phyloP scores from a whole-genome alignment of 768 basidiomycete species.

The Gymnopilus junonius region DNA sequence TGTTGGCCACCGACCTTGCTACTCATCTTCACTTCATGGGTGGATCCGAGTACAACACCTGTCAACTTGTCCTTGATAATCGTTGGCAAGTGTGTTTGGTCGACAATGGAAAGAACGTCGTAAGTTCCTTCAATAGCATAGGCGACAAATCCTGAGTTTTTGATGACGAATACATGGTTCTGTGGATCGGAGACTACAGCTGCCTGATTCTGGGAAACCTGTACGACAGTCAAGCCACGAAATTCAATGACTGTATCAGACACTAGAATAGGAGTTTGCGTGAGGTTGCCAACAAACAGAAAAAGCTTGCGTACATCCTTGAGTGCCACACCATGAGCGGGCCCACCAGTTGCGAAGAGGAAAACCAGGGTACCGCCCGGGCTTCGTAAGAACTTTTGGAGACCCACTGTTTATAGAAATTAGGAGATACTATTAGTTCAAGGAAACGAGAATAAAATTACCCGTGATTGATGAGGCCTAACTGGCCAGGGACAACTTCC shows the following conservation, averaged over 20 bases:
- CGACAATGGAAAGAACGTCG: constrained; percentile 78
- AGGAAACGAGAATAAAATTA: constrained; percentile 13
- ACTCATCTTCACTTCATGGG: constrained; percentile 81
- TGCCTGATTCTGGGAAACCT: constrained; percentile 83
- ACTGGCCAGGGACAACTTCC: constrained; percentile 71
- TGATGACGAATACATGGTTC: constrained; percentile 82
- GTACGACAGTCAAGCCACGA: constrained; percentile 80
- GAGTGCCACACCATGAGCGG: constrained; percentile 68
- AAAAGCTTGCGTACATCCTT: constrained; percentile 55
- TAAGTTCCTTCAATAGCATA: constrained; percentile 82
- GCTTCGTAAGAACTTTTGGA: constrained; percentile 73
- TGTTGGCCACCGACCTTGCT: constrained; percentile 48
- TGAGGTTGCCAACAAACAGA: neutral
- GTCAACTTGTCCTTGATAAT: constrained; percentile 67
- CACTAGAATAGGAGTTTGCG: constrained; percentile 42
- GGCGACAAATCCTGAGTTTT: constrained; percentile 79
- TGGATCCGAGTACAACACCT: constrained; percentile 64
- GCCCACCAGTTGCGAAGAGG: constrained; percentile 89
- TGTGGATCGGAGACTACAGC: constrained; percentile 80
- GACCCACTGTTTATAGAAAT: constrained; percentile 51
- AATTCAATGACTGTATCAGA: constrained; percentile 85
- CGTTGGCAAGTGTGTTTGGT: constrained; percentile 77
- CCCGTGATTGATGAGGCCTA: constrained; percentile 81
- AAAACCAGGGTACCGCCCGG: constrained; percentile 79
- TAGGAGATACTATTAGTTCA: neutral